These are phyloP conservation scores for Boehmeria nivea DNA, from an alignment of 306 rosid genomes.

Conservation along the genomic window DNA sequence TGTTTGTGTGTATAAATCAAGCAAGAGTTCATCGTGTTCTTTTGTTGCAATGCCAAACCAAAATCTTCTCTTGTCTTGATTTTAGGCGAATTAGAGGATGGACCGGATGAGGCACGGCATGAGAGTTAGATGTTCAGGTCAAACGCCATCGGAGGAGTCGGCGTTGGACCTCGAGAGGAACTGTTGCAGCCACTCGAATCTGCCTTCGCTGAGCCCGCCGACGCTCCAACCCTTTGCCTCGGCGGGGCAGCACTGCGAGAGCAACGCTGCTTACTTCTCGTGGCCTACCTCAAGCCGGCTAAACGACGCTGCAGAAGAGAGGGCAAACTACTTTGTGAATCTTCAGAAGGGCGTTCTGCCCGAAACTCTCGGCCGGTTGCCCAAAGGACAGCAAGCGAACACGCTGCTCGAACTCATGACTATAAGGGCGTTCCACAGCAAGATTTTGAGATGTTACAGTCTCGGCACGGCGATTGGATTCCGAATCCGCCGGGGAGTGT, in stretches of 20 bases:
- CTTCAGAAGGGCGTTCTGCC: constrained; percentile 94
- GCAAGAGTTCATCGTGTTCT: background rate
- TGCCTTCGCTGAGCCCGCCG: constrained; percentile 84
- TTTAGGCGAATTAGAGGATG: constrained; percentile 39
- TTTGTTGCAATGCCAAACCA: no score
- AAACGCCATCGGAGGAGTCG: constrained; percentile 93
- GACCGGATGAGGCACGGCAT: constrained; percentile 56
- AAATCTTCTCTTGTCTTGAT: no score
- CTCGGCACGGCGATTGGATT: constrained; percentile 98
- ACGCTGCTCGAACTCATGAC: constrained; percentile 98
- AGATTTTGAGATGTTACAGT: constrained; percentile 95
- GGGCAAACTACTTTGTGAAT: constrained; percentile 86
- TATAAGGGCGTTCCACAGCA: constrained; percentile 97
- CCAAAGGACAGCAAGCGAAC: constrained; percentile 94
- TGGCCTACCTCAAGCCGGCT: constrained; percentile 95
- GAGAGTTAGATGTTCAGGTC: constrained; percentile 69
- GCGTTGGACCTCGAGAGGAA: constrained; percentile 91
- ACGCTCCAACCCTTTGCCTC: constrained; percentile 88
- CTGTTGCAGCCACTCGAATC: constrained; percentile 79
- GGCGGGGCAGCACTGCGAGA: constrained; percentile 94
- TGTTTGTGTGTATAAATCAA: background rate
- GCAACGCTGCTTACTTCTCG: constrained; percentile 90
- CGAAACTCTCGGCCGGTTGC: constrained; percentile 70
- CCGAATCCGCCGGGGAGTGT: constrained; percentile 78
- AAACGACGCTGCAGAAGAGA: constrained; percentile 81